Conservation (phyloP, 176 grass and related monocot genomes). For the Aegilops bicornis region DNA sequence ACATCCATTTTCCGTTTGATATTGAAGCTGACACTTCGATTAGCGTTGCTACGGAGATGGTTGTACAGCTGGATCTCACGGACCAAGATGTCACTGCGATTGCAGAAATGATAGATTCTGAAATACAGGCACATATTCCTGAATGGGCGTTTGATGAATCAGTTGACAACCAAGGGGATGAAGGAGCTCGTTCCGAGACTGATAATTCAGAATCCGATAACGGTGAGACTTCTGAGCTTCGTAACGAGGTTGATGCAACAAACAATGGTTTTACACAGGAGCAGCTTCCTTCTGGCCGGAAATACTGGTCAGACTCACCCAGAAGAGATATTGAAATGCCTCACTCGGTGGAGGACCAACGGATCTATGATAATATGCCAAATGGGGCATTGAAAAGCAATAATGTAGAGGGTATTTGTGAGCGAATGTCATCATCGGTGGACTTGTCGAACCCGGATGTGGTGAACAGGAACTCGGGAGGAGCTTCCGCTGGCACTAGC, state of each 20-base stretch:
- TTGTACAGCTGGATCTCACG: constrained; percentile 67
- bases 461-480: background rate
- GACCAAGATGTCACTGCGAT: constrained; percentile 75
- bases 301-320: constrained; percentile 66
- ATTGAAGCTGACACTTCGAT: constrained; percentile 74
- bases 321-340: constrained; percentile 39
- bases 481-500: constrained; percentile 1
- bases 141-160: constrained; percentile 55
- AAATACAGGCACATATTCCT: constrained; percentile 63
- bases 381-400: constrained; percentile 32
- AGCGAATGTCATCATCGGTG: background rate
- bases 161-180: constrained; percentile 41
- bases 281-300: constrained; percentile 62
- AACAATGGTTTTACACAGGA: constrained; percentile 47
- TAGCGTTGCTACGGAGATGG: constrained; percentile 83
- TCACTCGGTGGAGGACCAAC: background rate
- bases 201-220: constrained; percentile 47
- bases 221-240: constrained; percentile 46
- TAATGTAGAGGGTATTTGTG: constrained; percentile 1
- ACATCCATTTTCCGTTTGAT: constrained; percentile 86
- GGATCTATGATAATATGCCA: background rate
- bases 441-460: background rate
- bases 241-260: constrained; percentile 28
- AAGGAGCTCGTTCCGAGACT: constrained; percentile 41
- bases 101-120: constrained; percentile 75